Evolutionary conservation across 208 protist species (phyloP), one percentile per base, ranked within the genome.

Genomic region (Leishmania amazonensis): DNA sequence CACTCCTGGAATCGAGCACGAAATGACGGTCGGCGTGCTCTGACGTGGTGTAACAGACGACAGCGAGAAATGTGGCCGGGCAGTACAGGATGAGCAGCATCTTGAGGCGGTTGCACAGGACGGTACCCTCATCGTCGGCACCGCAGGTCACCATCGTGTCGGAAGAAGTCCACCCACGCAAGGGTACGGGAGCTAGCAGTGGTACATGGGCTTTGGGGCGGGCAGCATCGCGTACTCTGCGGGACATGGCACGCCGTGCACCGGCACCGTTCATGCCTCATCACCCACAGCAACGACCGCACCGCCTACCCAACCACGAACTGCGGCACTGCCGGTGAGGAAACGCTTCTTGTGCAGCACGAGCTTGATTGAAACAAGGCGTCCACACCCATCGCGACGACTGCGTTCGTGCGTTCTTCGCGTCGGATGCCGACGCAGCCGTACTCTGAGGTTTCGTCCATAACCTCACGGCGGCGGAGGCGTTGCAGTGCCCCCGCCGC

Each of bases 201-300:
- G 17, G 71, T n/a, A 0, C 11, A 40, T 40, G 49, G 6, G 28
- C 9, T 54, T 38, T 21, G 65, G 51, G 51, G 88, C 9, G 1
- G 74, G 54, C 49, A 87, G 58, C 62, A 95, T 89, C 53, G 88
- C 85, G 70, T 88, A 87, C 85, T 95, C 92, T 42, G 89, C 72
- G 1, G 89, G 90, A 8, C 90, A 42, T 2, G 90, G 90, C 45
- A 87, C 65, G 47, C 62, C 80, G 6, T 81, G 65, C 51, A 31
- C 45, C 0, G 40, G 42, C 35, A 92, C 79, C 17, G 81, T 42
- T 19, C 80, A 84, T 3, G 89, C 87, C 77, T 94, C 90, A 54
- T 89, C 85, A 58, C 94, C 92, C 7, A 94, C 19, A 17, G 86
- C 85, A 19, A 94, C 89, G 73, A 94, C 91, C 11, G 79, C 42